Conservation (phyloP, 2,329 filamentous ascomycete species). For the Truncatella angustata region DNA sequence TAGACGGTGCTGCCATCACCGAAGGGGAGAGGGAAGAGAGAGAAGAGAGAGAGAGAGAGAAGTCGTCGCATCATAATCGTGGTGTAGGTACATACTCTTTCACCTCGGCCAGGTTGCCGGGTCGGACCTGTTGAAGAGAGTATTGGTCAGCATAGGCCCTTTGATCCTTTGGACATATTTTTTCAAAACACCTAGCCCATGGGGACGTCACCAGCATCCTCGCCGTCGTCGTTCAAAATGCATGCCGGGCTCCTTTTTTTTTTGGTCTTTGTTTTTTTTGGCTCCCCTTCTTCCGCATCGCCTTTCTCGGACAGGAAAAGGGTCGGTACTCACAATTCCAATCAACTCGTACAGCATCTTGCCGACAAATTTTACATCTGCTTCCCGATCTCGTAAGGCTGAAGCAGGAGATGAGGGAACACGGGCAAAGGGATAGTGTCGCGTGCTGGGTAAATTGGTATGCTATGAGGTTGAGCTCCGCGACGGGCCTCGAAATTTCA, state of each 20-base stretch:
- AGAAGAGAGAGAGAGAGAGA: neutral
- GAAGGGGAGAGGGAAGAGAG: too few relatives aligned
- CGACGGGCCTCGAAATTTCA: constrained; percentile 2
- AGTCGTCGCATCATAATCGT: constrained; percentile 8
- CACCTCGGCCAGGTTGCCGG: constrained; percentile 84
- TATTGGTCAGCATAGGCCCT: constrained; percentile 12
- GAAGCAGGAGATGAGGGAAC: too few relatives aligned
- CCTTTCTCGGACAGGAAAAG: neutral
- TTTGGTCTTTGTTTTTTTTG: neutral
- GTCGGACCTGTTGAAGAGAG: constrained; percentile 69
- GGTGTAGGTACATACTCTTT: constrained; percentile 71
- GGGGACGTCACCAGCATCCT: too few relatives aligned
- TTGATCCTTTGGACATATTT: too few relatives aligned
- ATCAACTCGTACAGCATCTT: constrained; percentile 97
- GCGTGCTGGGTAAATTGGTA: neutral
- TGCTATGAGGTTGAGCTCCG: neutral
- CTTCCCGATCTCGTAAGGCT: too few relatives aligned
- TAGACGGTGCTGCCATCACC: too few relatives aligned
- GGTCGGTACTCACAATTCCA: constrained; percentile 70
- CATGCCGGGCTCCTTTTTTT: too few relatives aligned
- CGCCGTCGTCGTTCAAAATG: too few relatives aligned
- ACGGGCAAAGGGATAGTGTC: too few relatives aligned
- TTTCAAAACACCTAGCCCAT: too few relatives aligned
- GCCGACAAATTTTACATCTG: constrained; percentile 9
- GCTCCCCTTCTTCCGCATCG: neutral